These are phyloP conservation scores for Hyphodiscus hymeniophilus DNA, from an alignment of 495 filamentous ascomycete species.

Conservation along the genomic window DNA sequence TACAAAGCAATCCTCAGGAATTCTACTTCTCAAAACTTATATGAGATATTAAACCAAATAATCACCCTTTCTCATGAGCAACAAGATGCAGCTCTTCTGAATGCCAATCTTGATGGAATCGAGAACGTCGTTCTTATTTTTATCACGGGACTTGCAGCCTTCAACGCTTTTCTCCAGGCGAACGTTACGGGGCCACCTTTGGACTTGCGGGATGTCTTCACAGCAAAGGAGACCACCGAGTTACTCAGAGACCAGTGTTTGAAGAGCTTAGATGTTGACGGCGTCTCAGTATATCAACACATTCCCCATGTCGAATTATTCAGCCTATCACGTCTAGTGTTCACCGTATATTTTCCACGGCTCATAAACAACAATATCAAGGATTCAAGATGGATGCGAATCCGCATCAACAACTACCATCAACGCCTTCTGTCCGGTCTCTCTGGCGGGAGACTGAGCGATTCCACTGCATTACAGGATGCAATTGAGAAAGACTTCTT, in stretches of 20 bases:
- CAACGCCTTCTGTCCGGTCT: conserved; percentile 61
- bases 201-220: conserved; percentile 22
- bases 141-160: conserved; percentile 42
- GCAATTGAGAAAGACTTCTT: conserved; percentile 39
- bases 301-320: conserved; percentile 79
- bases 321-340: conserved; percentile 60
- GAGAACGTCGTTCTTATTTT: conserved; percentile 3
- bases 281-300: conserved; percentile 76
- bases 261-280: conserved; percentile 65
- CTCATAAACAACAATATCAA: conserved; percentile 10
- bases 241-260: conserved; percentile 45
- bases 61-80: conserved; percentile 1
- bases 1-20: conserved; percentile 16
- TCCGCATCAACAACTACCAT: conserved; percentile 77
- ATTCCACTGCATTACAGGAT: conserved; percentile 31
- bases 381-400: conserved; percentile 39
- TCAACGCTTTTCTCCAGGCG: conserved; percentile 80
- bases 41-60: conserved; percentile 5
- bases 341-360: conserved; percentile 37
- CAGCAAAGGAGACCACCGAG: conserved; percentile 15
- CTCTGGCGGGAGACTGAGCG: conserved; percentile 14
- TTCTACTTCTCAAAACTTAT: conserved; percentile 15
- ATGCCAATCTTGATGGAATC: not conserved
- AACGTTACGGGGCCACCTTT: conserved; percentile 72
- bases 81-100: conserved; percentile 5